These are phyloP conservation scores for Ophiostoma populinum DNA, from an alignment of 2,329 filamentous ascomycete genomes.

Conservation along the genomic window DNA sequence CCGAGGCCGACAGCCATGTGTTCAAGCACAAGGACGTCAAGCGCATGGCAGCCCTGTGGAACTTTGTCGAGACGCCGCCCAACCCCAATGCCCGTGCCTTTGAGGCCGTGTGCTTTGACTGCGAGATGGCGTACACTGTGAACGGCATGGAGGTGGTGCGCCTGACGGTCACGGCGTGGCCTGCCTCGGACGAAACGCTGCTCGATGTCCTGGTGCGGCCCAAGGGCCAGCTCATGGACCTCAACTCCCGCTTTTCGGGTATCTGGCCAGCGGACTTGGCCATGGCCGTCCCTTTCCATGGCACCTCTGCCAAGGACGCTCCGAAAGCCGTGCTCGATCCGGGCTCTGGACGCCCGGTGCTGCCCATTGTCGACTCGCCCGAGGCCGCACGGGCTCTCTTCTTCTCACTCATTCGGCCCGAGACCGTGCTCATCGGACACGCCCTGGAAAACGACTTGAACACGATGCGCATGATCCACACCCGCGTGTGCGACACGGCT, in stretches of 20 bases:
- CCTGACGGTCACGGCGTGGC: constrained; percentile 79
- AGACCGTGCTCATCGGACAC: constrained; percentile 78
- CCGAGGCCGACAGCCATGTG: constrained; percentile 55
- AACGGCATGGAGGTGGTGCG: constrained; percentile 78
- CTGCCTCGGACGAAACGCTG: constrained; percentile 50
- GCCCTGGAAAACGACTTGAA: constrained; percentile 94
- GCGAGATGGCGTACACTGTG: constrained; percentile 94
- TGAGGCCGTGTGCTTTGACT: constrained; percentile 73
- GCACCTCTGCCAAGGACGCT: background rate
- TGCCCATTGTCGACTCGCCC: constrained; percentile 64
- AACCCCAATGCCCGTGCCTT: constrained; percentile 34
- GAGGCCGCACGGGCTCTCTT: constrained; percentile 58
- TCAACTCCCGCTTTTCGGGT: constrained; percentile 79
- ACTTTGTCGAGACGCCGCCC: constrained; percentile 61
- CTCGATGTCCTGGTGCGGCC: constrained; percentile 44
- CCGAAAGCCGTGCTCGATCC: constrained; percentile 5
- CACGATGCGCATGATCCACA: constrained; percentile 22
- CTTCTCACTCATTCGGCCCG: constrained; percentile 55
- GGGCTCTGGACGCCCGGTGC: constrained; percentile 18
- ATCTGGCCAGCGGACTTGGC: constrained; percentile 63
- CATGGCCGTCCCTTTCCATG: constrained; percentile 41
- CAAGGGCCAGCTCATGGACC: constrained; percentile 12
- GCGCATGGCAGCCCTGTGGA: constrained; percentile 58
- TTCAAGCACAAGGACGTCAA: constrained; percentile 69
- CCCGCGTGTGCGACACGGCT: constrained; percentile 12